Evolutionary conservation across 2,329 filamentous ascomycete genomes (phyloP).

Genomic region (Colletotrichum musae): DNA sequence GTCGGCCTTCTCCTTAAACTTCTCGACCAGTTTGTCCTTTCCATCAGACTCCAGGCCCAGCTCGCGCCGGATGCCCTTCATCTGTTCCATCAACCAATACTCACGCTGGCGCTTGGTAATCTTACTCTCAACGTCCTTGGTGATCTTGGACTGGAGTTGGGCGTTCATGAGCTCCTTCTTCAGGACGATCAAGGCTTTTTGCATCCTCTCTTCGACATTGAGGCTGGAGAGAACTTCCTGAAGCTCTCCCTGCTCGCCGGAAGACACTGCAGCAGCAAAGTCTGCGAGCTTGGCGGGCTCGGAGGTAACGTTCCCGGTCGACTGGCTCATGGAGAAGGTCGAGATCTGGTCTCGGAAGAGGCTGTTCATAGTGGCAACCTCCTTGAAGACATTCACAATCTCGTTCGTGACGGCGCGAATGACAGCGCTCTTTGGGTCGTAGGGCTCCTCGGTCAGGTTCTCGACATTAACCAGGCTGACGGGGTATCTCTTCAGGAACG

Average conservation of each 20-base stretch:
- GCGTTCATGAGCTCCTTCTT: slow-evolving; percentile 99
- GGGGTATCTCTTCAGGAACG: slow-evolving; percentile 90
- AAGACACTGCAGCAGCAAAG: slow-evolving; percentile 97
- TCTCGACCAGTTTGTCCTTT: slow-evolving; percentile 97
- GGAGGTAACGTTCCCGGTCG: slow-evolving; percentile 92
- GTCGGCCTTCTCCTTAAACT: slow-evolving; percentile 94
- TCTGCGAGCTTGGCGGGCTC: slow-evolving; percentile 96
- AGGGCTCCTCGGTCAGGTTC: slow-evolving; percentile 89
- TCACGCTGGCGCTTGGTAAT: slow-evolving; percentile 98
- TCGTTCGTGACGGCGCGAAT: slow-evolving; percentile 95
- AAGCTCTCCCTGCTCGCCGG: slow-evolving; percentile 90
- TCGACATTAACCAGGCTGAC: slow-evolving; percentile 97
- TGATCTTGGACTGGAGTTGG: slow-evolving; percentile 95
- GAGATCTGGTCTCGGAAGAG: slow-evolving; percentile 98
- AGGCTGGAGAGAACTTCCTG: slow-evolving; percentile 92
- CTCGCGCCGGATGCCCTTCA: slow-evolving; percentile 98
- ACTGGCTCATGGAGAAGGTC: slow-evolving; percentile 96
- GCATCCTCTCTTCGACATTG: slow-evolving; percentile 92
- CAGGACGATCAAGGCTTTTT: slow-evolving; percentile 90
- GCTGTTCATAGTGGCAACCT: slow-evolving; percentile 93
- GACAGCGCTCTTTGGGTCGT: slow-evolving; percentile 89
- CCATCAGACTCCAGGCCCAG: slow-evolving; percentile 97
- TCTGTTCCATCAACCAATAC: slow-evolving; percentile 99
- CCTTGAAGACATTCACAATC: slow-evolving; percentile 99
- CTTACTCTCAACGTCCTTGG: slow-evolving; percentile 96